Conservation (phyloP, 2,329 filamentous ascomycete genomes). For the Aspergillus novofumigatus region DNA sequence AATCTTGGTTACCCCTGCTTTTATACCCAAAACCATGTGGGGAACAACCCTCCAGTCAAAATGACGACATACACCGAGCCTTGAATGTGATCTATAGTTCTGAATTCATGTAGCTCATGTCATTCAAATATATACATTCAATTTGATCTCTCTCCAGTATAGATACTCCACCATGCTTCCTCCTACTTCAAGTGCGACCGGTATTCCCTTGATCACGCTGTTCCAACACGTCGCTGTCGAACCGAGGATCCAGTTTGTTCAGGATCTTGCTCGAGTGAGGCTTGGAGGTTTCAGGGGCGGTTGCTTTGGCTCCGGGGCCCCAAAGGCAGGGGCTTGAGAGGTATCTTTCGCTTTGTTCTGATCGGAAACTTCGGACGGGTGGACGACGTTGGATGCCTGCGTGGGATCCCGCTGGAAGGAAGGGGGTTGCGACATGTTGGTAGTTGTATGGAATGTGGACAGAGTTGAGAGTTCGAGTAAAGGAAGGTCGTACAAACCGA, state of each 20-base stretch:
- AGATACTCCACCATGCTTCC: background rate
- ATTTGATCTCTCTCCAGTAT: background rate
- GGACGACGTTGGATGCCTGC: background rate
- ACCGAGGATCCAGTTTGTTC: slow-evolving; percentile 5
- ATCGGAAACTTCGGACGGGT: background rate
- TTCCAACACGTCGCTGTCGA: slow-evolving; percentile 4
- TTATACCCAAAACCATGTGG: background rate
- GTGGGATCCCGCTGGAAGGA: background rate
- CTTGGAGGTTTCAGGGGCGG: slow-evolving; percentile 1
- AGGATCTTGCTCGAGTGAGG: slow-evolving; percentile 3
- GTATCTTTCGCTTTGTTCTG: background rate
- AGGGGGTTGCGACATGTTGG: background rate
- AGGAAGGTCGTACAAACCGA: too few relatives aligned
- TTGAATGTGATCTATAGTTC: background rate
- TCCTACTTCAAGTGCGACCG: background rate
- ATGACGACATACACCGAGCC: background rate
- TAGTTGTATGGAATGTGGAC: too few relatives aligned
- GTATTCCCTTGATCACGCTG: background rate
- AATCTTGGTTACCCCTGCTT: background rate
- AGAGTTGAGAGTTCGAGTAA: too few relatives aligned
- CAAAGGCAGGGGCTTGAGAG: background rate
- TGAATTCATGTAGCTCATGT: background rate
- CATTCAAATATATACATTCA: background rate
- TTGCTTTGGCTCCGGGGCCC: slow-evolving; percentile 1
- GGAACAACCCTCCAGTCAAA: background rate